phyloP scores from a whole-genome alignment of 306 rosid species.

The Quercus agrifolia region DNA sequence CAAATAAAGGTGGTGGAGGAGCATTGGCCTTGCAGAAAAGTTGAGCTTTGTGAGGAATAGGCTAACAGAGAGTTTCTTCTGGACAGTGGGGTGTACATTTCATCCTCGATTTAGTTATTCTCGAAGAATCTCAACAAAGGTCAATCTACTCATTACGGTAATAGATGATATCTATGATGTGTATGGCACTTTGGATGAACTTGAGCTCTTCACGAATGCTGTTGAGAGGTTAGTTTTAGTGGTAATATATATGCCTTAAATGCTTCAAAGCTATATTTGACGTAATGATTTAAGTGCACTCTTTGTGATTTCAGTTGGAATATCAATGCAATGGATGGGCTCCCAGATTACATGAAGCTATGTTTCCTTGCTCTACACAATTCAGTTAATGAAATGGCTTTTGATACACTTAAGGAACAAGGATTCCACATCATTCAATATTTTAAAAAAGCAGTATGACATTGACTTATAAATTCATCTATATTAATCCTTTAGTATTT shows the following conservation, averaged over 20 bases:
- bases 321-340: background rate
- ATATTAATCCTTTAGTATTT: too few relatives aligned
- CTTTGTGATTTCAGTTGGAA: background rate
- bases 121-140: too few relatives aligned
- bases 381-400: too few relatives aligned
- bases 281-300: background rate
- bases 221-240: background rate
- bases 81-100: too few relatives aligned
- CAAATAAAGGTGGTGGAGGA: conserved; percentile 9
- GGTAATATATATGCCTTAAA: background rate
- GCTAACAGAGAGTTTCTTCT: background rate
- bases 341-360: background rate
- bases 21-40: conserved; percentile 1
- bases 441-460: too few relatives aligned
- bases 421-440: too few relatives aligned
- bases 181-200: too few relatives aligned
- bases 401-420: too few relatives aligned
- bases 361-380: background rate
- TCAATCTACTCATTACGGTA: too few relatives aligned
- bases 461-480: too few relatives aligned
- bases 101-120: too few relatives aligned
- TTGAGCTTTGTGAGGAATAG: conserved; percentile 22
- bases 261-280: background rate
- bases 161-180: too few relatives aligned
- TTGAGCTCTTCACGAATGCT: background rate